phyloP scores from a whole-genome alignment of 2,329 filamentous ascomycete genomes.

The Trichoderma asperellum region DNA sequence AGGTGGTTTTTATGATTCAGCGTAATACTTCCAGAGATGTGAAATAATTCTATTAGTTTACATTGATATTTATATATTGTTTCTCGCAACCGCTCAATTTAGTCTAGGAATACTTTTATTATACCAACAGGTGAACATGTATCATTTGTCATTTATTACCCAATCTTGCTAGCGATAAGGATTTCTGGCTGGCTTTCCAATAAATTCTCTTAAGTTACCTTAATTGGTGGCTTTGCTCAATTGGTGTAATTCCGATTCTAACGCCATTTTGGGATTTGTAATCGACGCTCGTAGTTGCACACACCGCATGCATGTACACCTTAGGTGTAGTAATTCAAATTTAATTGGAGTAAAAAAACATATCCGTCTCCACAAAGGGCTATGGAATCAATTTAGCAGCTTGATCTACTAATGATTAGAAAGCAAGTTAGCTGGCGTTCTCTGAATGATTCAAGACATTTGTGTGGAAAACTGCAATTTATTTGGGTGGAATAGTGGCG shows the following conservation, averaged over 20 bases:
- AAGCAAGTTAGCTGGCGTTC: background rate
- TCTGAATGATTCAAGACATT: background rate
- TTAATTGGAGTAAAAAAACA: background rate
- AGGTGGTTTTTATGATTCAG: background rate
- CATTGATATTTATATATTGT: background rate
- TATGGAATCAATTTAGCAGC: slow-evolving; percentile 12
- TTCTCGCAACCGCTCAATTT: background rate
- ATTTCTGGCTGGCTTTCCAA: background rate
- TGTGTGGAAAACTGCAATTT: background rate
- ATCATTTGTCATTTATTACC: slow-evolving; percentile 8
- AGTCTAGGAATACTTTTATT: background rate
- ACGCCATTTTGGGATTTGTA: slow-evolving; percentile 10
- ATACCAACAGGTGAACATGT: background rate
- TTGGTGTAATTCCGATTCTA: slow-evolving; percentile 13
- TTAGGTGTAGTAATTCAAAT: background rate
- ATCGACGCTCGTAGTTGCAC: background rate
- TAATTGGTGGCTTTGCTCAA: background rate
- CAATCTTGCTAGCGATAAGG: background rate
- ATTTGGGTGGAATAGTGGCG: background rate
- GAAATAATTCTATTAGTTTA: background rate
- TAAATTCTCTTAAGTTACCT: background rate
- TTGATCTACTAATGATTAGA: slow-evolving; percentile 14
- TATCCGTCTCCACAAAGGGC: background rate
- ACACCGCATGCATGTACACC: background rate
- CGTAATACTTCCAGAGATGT: background rate